Percentiles rank a stretch among this genome's conserved stretches.
Conservation (phyloP, 1,284 basidiomycete genomes). For the Marasmius sp. region DNA sequence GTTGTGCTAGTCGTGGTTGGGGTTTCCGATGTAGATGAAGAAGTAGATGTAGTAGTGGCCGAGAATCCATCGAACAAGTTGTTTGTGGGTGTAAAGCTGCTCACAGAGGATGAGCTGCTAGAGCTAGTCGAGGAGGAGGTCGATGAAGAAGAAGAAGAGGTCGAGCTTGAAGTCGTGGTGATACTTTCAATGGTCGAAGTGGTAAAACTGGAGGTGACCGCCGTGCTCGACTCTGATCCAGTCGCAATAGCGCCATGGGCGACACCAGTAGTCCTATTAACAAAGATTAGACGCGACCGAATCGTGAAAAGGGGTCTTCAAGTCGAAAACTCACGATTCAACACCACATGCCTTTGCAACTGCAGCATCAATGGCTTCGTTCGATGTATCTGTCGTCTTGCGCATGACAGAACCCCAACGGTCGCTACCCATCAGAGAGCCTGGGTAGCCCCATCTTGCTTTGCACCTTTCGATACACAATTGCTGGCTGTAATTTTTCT, state of each 20-base stretch:
- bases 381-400: constrained; percentile 23
- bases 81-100: background rate
- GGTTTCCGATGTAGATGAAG: constrained; percentile 13
- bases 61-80: background rate
- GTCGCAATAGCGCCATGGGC: background rate
- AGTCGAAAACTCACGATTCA: constrained; percentile 14
- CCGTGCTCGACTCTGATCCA: background rate
- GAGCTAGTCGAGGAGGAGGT: constrained; percentile 14
- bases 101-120: constrained; percentile 1
- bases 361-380: constrained; percentile 24
- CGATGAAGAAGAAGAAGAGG: constrained; percentile 12
- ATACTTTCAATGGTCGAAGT: constrained; percentile 7
- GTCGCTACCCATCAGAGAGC: constrained; percentile 49
- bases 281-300: background rate
- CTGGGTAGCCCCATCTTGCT: constrained; percentile 52
- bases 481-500: constrained; percentile 32
- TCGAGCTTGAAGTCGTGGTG: constrained; percentile 3
- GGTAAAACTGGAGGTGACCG: background rate
- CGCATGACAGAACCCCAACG: constrained; percentile 53
- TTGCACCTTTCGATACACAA: constrained; percentile 45
- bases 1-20: constrained; percentile 14
- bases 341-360: constrained; percentile 22
- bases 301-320: background rate
- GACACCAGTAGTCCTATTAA: no score
- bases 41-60: constrained; percentile 7